Conservation (phyloP, 2,329 filamentous ascomycete genomes). For the Gaeumannomyces sp. region DNA sequence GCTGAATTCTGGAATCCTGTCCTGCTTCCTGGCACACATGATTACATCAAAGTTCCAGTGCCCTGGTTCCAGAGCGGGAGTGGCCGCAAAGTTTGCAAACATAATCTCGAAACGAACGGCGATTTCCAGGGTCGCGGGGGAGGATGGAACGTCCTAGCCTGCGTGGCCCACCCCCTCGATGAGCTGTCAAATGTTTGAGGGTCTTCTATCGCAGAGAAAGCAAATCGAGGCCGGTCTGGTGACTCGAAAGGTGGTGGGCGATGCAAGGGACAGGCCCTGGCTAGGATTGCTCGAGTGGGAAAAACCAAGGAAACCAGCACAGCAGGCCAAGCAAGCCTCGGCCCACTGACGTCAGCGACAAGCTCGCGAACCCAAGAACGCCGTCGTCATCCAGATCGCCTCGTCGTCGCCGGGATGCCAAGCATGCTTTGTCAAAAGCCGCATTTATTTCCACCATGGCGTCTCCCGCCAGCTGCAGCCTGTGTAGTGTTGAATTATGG, state of each 20-base stretch:
- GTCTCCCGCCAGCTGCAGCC: no score
- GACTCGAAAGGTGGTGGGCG: neutral
- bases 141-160: no score
- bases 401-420: neutral
- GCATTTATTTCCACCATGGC: no score
- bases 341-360: neutral
- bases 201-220: neutral
- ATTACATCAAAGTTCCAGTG: neutral
- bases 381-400: neutral
- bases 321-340: neutral
- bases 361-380: neutral
- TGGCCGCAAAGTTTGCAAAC: neutral
- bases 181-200: neutral
- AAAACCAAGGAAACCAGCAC: neutral
- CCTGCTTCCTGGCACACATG: no score
- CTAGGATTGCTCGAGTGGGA: no score
- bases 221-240: neutral
- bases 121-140: neutral
- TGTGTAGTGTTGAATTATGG: no score
- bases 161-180: neutral
- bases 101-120: neutral
- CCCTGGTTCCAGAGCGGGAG: neutral
- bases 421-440: no score
- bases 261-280: neutral
- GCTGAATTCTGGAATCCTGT: neutral